Evolutionary conservation across 176 grass and related monocot genomes (phyloP).

Genomic region (Rhynchospora pubera): DNA sequence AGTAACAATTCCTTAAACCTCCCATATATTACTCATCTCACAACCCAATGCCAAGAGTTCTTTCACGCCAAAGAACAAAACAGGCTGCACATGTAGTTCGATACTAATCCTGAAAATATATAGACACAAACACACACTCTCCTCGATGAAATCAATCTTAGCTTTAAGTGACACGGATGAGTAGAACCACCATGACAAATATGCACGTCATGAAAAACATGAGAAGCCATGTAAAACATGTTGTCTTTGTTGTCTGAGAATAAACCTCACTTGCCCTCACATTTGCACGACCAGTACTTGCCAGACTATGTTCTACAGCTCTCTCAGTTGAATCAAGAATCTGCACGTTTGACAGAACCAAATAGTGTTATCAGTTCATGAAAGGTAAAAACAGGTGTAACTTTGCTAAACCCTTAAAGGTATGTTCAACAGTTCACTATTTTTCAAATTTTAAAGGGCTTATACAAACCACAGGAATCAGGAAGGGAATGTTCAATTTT

Average conservation of each 20-base stretch:
- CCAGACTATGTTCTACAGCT: slow-evolving; percentile 81
- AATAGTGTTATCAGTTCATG: slow-evolving; percentile 14
- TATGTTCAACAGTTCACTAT: too few species aligned
- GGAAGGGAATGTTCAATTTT: neutral
- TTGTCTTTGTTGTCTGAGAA: slow-evolving; percentile 65
- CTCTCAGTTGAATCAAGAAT: slow-evolving; percentile 75
- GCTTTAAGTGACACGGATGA: slow-evolving; percentile 65
- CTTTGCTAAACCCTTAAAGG: too few species aligned
- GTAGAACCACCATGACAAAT: slow-evolving; percentile 88
- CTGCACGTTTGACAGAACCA: slow-evolving; percentile 26
- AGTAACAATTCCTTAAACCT: too few species aligned
- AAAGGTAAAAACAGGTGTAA: neutral
- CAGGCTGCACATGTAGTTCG: neutral
- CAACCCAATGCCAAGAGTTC: neutral
- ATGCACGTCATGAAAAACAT: slow-evolving; percentile 76
- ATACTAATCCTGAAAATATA: neutral
- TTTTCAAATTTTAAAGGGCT: neutral
- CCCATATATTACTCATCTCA: neutral
- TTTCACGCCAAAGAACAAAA: neutral
- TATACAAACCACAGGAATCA: neutral
- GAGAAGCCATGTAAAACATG: slow-evolving; percentile 85
- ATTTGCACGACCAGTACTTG: slow-evolving; percentile 47
- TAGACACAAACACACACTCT: neutral
- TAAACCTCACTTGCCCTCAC: slow-evolving; percentile 51
- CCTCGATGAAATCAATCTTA: neutral